Conservation (phyloP, 2,329 filamentous ascomycete species). For the Nothophoma quercina region DNA sequence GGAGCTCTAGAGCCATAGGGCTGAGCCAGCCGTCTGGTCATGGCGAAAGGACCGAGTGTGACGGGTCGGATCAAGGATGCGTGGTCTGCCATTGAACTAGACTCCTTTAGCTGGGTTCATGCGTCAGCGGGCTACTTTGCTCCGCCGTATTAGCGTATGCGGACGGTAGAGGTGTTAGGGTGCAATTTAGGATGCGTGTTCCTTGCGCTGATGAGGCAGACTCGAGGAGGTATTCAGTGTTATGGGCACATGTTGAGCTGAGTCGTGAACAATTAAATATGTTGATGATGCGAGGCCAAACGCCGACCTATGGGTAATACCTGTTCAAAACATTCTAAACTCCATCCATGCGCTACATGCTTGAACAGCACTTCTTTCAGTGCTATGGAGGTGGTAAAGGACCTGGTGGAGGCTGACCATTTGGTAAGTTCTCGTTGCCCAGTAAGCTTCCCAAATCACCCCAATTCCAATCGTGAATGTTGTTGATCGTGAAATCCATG, state of each 20-base stretch:
- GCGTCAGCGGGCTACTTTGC: not conserved
- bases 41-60: not conserved
- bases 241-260: not conserved
- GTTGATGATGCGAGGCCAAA: not conserved
- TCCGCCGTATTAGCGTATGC: too few relatives aligned
- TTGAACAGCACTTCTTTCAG: not conserved
- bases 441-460: constrained; percentile 41
- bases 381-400: constrained; percentile 12
- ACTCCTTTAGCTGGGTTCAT: not conserved
- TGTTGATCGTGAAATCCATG: constrained; percentile 48
- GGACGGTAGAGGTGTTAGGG: not conserved
- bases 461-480: constrained; percentile 49
- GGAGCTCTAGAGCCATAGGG: not conserved
- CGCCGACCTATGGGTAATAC: not conserved
- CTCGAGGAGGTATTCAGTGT: not conserved
- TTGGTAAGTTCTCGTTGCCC: constrained; percentile 27
- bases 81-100: not conserved
- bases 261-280: not conserved
- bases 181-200: not conserved
- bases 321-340: not conserved
- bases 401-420: constrained; percentile 15
- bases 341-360: not conserved
- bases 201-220: not conserved
- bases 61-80: not conserved
- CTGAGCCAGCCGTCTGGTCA: not conserved